Evolutionary conservation across 257 asterid species (phyloP), one percentile per base, ranked within the genome.

Genomic region (Pogostemon cablin): DNA sequence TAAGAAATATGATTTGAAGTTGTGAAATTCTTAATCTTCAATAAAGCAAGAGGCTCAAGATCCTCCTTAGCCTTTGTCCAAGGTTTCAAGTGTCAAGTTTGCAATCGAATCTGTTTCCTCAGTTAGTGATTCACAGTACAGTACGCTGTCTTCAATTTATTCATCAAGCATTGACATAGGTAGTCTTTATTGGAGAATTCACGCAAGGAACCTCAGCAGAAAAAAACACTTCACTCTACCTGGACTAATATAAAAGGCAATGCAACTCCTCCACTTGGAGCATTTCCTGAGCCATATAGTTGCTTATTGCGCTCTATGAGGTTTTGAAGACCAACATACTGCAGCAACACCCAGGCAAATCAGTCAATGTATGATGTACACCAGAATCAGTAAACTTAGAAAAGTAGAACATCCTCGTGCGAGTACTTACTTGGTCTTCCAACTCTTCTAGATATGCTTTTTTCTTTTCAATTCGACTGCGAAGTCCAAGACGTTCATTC

Each of bases 261-360:
- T 78, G 96, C 96, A 72, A 95, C 97, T 68, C 96, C 99, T 75
- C 98, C 98, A 75, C 86, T 86, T 39, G 99, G 99, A 79, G 90
- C 81, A 84, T 88, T 86, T 83, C 98, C 98, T 4, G 91, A 83
- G 62, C 96, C 88, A 76, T 86, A 95, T 68, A 89, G 79, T 65
- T 82, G 91, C 79, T 88, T 90, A 68, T 95, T 95, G 61, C 99
- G 93, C 73, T 85, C 83, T 66, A 91, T 73, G 76, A 95, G 96
- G 77, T 81, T 89, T 77, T 91, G 97, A 75, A 95, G 95, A 69
- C 96, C 96, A 67, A 81, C 76, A 47, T 84, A 80, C 99, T 95
- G 81, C 82, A 81, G 57, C 62, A 67, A 56, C 61, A 53, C 47
- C 73, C 9, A 62, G 49, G 6, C 40, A 34, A 37, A 58, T 25